These are phyloP conservation scores for Leccinum griseonigrum DNA, from an alignment of 1,284 basidiomycete genomes.

Conservation along the genomic window DNA sequence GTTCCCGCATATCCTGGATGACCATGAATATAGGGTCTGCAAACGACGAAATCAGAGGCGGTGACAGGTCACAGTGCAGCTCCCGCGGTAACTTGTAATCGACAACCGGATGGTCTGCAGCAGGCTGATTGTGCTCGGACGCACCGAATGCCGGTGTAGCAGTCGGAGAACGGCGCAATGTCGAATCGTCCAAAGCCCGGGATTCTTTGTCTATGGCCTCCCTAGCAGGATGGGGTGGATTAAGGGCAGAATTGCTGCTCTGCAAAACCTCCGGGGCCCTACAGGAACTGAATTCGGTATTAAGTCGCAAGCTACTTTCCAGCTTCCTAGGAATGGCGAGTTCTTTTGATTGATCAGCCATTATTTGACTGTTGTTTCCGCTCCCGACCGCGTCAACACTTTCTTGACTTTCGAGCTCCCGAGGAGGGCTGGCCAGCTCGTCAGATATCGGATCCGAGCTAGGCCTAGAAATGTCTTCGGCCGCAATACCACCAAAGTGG, in stretches of 20 bases:
- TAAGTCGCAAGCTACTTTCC: constrained; percentile 4
- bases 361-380: constrained; percentile 4
- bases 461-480: constrained; percentile 12
- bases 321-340: neutral
- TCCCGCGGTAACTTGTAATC: constrained; percentile 60
- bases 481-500: constrained; percentile 3
- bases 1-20: constrained; percentile 86
- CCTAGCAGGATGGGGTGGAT: neutral
- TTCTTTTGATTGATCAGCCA: constrained; percentile 11
- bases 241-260: neutral
- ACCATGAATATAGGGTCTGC: constrained; percentile 75
- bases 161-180: constrained; percentile 1
- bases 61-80: constrained; percentile 53
- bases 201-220: constrained; percentile 4
- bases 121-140: constrained; percentile 11
- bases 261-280: constrained; percentile 1
- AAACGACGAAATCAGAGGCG: constrained; percentile 58
- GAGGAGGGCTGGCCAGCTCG: constrained; percentile 10
- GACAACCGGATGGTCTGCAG: constrained; percentile 26
- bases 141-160: neutral
- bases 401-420: constrained; percentile 17
- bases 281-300: constrained; percentile 1
- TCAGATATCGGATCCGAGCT: constrained; percentile 19
- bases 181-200: neutral
- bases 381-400: constrained; percentile 13